Evolutionary conservation across 2,329 filamentous ascomycete species (phyloP), one percentile per base, ranked within the genome.

Genomic region (Falciphora oryzae): DNA sequence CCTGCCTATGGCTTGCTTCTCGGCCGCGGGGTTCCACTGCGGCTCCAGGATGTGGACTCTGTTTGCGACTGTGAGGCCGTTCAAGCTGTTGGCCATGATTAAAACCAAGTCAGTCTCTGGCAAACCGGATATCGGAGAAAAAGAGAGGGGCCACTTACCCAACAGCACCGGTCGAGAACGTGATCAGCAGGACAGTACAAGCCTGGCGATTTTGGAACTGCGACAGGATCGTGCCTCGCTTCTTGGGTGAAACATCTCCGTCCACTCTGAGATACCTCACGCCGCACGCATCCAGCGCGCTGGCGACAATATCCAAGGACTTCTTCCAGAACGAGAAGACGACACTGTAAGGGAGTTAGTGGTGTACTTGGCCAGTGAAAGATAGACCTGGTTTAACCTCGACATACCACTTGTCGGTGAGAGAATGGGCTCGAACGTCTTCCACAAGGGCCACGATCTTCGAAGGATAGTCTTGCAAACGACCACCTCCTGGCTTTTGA

Each of bases 31-130:
- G 44, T 67, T 68, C 64, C 67, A 67, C 35, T 67, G 67, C 16
- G 65, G 67, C 50, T 68, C 65, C n/a, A 68, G 44, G 28, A 68
- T 63, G 63, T 65, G 63, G 44, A 66, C 64, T 27, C 64, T 64
- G 59, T 64, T 67, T 25, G 64, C 72, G 61, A 81, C 68, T 0
- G 72, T 59, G 7, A 59, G 57, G 57, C 57, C 57, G 57, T 58
- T 58, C 25, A 58, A 28, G 5, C 57, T 28, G n/a, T 27, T 11
- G n/a, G 2, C 8, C 4, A 61, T 22, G 25, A 14, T 11, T 5
- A 11, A 32, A 5, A 5, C 11, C 14, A 18, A 16, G 57, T 58
- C 27, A 28, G 57, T n/a, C n/a, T 14, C 25, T 31, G 27, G 22
- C 13, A 7, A 59, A 31, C 56, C n/a, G n/a, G n/a, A n/a, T n/a